These are phyloP conservation scores for Cryptococcus hybrid DNA, from an alignment of 1,284 basidiomycete genomes.

Conservation along the genomic window DNA sequence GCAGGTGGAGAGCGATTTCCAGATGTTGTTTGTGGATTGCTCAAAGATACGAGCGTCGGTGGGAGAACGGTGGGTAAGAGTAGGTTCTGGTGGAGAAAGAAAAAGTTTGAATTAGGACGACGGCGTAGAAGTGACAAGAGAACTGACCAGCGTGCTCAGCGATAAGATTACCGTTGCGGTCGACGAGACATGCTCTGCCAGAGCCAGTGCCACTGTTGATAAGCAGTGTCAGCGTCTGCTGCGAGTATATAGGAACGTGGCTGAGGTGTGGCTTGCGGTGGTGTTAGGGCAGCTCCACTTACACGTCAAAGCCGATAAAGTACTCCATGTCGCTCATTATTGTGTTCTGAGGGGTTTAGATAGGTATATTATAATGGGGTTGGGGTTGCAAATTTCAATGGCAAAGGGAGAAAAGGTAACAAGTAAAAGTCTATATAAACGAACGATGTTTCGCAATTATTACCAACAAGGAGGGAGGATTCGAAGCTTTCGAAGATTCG, in stretches of 20 bases:
- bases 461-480: too few species aligned
- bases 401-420: too few species aligned
- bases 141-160: constrained; percentile 54
- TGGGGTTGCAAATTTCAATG: too few species aligned
- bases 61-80: constrained; percentile 78
- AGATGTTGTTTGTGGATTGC: constrained; percentile 71
- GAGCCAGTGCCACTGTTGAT: constrained; percentile 78
- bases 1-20: constrained; percentile 70
- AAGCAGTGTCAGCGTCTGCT: neutral
- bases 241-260: too few species aligned
- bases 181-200: constrained; percentile 81
- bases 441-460: too few species aligned
- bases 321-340: constrained; percentile 37
- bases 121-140: neutral
- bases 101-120: neutral
- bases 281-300: constrained; percentile 19
- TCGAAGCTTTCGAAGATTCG: too few species aligned
- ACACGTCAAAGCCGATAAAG: constrained; percentile 62
- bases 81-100: constrained; percentile 58
- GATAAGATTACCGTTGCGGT: constrained; percentile 68
- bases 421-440: too few species aligned
- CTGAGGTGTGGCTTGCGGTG: neutral
- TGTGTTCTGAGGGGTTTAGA: neutral
- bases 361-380: too few species aligned
- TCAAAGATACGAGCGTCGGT: constrained; percentile 91